Conservation (phyloP, 2,329 filamentous ascomycete genomes). For the Stenocarpella maydis region DNA sequence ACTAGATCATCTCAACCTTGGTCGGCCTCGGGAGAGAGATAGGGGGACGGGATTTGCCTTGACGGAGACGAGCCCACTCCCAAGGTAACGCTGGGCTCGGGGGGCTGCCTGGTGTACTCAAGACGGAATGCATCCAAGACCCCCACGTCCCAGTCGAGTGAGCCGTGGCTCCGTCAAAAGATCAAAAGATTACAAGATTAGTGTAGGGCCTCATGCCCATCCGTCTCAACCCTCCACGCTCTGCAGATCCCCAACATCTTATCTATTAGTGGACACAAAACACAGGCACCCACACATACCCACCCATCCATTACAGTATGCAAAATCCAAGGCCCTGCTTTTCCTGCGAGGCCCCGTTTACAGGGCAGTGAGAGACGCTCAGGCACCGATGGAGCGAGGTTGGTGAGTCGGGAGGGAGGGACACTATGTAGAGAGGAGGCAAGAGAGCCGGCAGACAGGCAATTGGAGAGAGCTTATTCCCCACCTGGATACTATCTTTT, state of each 20-base stretch:
- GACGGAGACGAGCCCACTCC: conserved; percentile 26
- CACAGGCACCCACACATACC: no score
- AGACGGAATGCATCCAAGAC: conserved; percentile 31
- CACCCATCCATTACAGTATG: neutral
- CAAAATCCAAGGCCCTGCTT: neutral
- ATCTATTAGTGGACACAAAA: neutral
- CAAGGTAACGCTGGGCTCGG: conserved; percentile 24
- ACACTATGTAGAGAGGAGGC: neutral
- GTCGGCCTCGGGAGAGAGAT: neutral
- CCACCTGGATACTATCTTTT: conserved; percentile 19
- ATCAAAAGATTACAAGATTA: conserved; percentile 1
- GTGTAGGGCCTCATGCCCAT: conserved; percentile 4
- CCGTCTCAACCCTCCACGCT: conserved; percentile 24
- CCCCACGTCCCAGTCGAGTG: conserved; percentile 24
- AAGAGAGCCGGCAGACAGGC: conserved; percentile 2
- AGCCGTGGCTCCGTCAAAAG: no score
- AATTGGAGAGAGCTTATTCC: conserved; percentile 20
- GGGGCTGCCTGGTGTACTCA: neutral
- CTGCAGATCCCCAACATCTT: conserved; percentile 21
- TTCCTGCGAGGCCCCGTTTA: neutral
- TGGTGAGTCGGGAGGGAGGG: conserved; percentile 1
- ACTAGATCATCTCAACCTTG: conserved; percentile 25
- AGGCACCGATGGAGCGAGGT: conserved; percentile 5
- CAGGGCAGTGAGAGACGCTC: neutral
- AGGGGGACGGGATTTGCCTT: conserved; percentile 29